Conservation (phyloP, 164 flowering plant genomes). For the Umbellularia californica region DNA sequence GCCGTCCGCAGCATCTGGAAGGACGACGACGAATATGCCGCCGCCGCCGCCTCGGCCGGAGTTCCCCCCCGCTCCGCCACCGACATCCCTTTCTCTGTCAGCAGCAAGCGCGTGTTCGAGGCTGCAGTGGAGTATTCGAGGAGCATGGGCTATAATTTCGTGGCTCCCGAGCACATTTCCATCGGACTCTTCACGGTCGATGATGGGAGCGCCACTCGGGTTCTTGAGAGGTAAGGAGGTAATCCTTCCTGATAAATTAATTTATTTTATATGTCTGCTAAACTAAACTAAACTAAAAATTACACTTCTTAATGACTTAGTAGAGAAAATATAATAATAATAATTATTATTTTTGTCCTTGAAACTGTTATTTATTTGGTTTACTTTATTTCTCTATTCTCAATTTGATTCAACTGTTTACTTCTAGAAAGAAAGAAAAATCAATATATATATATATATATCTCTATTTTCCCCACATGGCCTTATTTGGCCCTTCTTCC, state of each 20-base stretch:
- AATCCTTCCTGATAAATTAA: too few relatives aligned
- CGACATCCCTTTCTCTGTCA: slow-evolving; percentile 57
- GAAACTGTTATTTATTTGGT: background rate
- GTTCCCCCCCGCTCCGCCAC: slow-evolving; percentile 14
- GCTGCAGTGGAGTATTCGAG: slow-evolving; percentile 76
- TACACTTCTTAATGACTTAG: too few relatives aligned
- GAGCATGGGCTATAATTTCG: slow-evolving; percentile 61
- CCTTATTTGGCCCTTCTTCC: too few relatives aligned
- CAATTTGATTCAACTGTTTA: too few relatives aligned
- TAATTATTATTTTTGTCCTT: background rate
- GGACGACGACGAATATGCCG: slow-evolving; percentile 10
- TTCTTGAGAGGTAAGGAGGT: slow-evolving; percentile 54
- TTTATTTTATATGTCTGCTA: too few relatives aligned
- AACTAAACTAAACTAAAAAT: too few relatives aligned
- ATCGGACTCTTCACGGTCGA: slow-evolving; percentile 66
- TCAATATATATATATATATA: too few relatives aligned
- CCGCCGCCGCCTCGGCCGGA: background rate
- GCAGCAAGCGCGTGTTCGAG: slow-evolving; percentile 73
- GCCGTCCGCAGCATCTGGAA: slow-evolving; percentile 54
- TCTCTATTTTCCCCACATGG: too few relatives aligned
- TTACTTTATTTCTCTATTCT: too few relatives aligned
- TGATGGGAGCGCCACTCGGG: slow-evolving; percentile 64
- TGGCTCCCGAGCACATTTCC: slow-evolving; percentile 76
- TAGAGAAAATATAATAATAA: too few relatives aligned
- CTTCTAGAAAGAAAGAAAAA: too few relatives aligned